Percentiles rank a stretch among this genome's conserved stretches.
These are phyloP conservation scores for Blastobotrys apis DNA, from an alignment of 1,139 yeast genomes.

Conservation along the genomic window DNA sequence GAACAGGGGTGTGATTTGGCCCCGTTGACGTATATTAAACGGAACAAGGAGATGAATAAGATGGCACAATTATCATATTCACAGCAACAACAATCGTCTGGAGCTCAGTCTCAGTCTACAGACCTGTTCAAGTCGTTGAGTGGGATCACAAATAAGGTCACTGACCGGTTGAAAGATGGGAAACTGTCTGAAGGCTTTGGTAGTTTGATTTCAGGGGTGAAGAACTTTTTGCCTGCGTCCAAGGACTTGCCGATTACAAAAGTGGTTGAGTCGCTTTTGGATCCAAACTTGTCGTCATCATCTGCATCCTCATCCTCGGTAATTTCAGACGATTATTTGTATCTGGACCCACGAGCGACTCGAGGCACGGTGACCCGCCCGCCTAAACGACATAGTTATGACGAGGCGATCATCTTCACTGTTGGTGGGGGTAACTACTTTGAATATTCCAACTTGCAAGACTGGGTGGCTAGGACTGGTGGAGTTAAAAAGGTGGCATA, in stretches of 20 bases:
- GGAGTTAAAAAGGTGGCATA: conserved; percentile 55
- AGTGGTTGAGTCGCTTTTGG: conserved; percentile 87
- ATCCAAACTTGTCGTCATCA: conserved; percentile 65
- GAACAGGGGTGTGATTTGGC: conserved; percentile 59
- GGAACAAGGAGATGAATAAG: conserved; percentile 74
- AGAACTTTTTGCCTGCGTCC: conserved; percentile 81
- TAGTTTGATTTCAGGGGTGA: conserved; percentile 80
- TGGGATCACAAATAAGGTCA: conserved; percentile 69
- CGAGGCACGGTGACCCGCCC: conserved; percentile 88
- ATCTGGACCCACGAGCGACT: conserved; percentile 78
- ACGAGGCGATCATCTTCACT: conserved; percentile 80
- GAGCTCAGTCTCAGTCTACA: conserved; percentile 26
- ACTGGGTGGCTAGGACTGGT: conserved; percentile 59
- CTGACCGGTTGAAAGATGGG: conserved; percentile 51
- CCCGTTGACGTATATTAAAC: conserved; percentile 67
- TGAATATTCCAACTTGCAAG: conserved; percentile 91
- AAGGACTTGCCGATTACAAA: conserved; percentile 85
- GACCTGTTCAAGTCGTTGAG: conserved; percentile 65
- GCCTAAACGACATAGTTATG: conserved; percentile 78
- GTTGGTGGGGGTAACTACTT: conserved; percentile 96
- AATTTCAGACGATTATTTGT: conserved; percentile 79
- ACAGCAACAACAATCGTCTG: conserved; percentile 17
- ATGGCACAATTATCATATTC: conserved; percentile 44
- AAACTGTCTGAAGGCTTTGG: conserved; percentile 85
- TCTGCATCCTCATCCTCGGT: conserved; percentile 31